Evolutionary conservation across 2,329 filamentous ascomycete species (phyloP).

Genomic region (Domatiomyces catenatus): DNA sequence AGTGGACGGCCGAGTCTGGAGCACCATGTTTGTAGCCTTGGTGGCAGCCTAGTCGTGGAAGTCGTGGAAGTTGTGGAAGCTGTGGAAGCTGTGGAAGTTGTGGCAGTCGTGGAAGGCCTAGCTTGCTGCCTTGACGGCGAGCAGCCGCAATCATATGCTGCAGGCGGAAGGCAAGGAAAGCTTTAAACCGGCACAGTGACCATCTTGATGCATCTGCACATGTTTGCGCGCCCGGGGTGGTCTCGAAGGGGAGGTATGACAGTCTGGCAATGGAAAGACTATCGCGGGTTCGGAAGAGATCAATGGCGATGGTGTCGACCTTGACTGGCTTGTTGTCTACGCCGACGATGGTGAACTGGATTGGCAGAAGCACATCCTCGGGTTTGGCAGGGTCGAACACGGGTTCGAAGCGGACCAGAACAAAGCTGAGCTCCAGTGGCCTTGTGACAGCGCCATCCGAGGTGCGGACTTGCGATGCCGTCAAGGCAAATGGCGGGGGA

Average conservation of each 20-base stretch:
- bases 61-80: no score
- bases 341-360: constrained; percentile 33
- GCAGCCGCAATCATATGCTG: constrained; percentile 24
- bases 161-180: constrained; percentile 27
- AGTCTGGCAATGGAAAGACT: constrained; percentile 26
- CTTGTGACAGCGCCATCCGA: constrained; percentile 24
- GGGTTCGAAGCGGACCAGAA: constrained; percentile 24
- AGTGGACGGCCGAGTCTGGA: background rate
- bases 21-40: constrained; percentile 5
- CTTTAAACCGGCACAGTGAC: constrained; percentile 28
- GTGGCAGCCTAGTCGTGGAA: background rate
- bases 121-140: constrained; percentile 10
- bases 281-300: constrained; percentile 23
- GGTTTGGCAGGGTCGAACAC: constrained; percentile 19
- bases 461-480: constrained; percentile 11
- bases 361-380: constrained; percentile 22
- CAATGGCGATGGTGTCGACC: constrained; percentile 29
- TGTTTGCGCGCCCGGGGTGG: constrained; percentile 19
- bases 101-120: background rate
- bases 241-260: constrained; percentile 22
- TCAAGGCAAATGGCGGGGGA: constrained; percentile 6
- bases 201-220: constrained; percentile 25
- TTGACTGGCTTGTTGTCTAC: constrained; percentile 28
- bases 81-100: no score
- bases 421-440: constrained; percentile 28